Evolutionary conservation across 2,329 filamentous ascomycete species (phyloP), one percentile per base, ranked within the genome.

Genomic region (Capronia americana): DNA sequence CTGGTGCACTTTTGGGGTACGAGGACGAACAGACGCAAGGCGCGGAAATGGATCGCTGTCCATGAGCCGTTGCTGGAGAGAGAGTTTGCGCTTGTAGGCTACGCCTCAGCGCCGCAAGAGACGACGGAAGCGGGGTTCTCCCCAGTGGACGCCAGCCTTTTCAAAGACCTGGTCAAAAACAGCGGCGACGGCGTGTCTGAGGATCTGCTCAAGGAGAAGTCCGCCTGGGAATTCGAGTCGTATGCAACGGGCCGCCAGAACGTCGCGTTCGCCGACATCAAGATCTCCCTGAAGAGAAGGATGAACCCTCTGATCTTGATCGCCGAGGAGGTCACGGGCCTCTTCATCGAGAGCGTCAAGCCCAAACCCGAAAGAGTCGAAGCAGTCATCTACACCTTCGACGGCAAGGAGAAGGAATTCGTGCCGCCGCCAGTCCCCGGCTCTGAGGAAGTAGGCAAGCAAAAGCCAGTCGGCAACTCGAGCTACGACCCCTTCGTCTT

Each of bases 171-270:
- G 30, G 71, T 69, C 24, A 72, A 55, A 17, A 55, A 83, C 61
- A 74, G 81, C 23, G 72, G 77, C 23, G 79, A 70, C 53, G 69
- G 68, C 48, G 41, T 81, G 24, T 79, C 85, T 17, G 85, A 88
- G 64, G 83, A 83, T 61, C 73, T 93, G 71, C 79, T 97, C 75
- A 92, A 90, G 82, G 92, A 98, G 84, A 95, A 92, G 82, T 90
- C 92, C 64, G 86, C 93, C 67, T 92, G 92, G 74, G 92, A 97
- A 80, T 98, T 89, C 80, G 83, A 90, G 63, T 89, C 90, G 11
- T 99, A 99, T 78, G 92, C 92, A 41, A 93, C 93, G 38, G 95
- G 95, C 63, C 88, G 95, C 73, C 91, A 93, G 84, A 99, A 99
- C 78, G 86, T 95, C 46, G 94, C 94, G 20, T 98, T 96, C 77